Evolutionary conservation across 164 flowering plant genomes (phyloP).

Genomic region (Vitis rotundifolia): DNA sequence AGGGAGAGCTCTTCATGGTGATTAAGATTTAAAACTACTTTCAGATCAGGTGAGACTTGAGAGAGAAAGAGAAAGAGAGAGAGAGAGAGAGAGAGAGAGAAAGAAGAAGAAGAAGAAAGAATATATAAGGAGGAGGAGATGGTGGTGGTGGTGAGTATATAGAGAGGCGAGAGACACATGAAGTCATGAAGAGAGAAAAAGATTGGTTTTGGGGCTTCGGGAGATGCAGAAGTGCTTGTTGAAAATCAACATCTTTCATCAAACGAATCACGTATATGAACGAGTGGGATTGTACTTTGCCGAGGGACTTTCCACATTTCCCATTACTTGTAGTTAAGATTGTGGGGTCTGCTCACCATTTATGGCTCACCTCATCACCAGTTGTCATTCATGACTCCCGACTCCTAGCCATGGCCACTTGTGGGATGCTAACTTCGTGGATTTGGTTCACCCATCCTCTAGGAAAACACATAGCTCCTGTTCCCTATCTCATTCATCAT

Average conservation of each 20-base stretch:
- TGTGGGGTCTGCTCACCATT: too few relatives aligned
- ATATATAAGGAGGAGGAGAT: neutral
- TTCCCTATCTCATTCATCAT: too few relatives aligned
- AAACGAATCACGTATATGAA: conserved; percentile 16
- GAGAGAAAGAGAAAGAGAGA: neutral
- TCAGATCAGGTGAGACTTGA: neutral
- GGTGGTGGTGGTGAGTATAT: neutral
- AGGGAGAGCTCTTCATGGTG: conserved; percentile 6
- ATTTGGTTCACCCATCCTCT: too few relatives aligned
- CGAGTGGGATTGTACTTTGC: neutral
- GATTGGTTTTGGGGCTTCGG: conserved; percentile 2
- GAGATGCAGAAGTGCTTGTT: neutral
- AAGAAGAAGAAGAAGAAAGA: neutral
- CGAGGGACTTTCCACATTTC: neutral
- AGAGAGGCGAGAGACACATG: conserved; percentile 41
- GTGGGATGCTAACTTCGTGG: too few relatives aligned
- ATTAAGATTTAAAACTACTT: neutral
- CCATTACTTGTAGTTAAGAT: too few relatives aligned
- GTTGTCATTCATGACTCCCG: too few relatives aligned
- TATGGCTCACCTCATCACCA: too few relatives aligned
- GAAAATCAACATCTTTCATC: neutral
- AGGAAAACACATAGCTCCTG: too few relatives aligned
- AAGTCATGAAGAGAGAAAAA: conserved; percentile 2
- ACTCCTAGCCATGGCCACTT: too few relatives aligned
- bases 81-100: conserved; percentile 6